phyloP scores from a whole-genome alignment of 495 filamentous ascomycete species.

The Xylaria longipes region DNA sequence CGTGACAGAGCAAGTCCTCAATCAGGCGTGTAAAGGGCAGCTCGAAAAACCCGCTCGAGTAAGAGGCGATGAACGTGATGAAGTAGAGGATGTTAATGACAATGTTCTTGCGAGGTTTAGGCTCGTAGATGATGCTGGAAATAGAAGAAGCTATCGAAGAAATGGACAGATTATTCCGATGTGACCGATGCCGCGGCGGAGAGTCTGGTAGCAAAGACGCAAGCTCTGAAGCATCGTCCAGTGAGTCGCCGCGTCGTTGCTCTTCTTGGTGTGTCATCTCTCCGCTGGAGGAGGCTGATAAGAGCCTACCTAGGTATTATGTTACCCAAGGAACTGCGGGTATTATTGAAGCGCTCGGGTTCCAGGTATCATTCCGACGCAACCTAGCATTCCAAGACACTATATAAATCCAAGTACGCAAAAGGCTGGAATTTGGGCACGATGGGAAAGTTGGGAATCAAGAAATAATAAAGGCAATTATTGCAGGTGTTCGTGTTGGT shows the following conservation, averaged over 20 bases:
- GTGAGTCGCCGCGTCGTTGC: neutral
- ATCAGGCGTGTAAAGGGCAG: constrained; percentile 35
- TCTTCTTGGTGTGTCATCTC: constrained; percentile 14
- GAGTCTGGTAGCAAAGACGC: constrained; percentile 12
- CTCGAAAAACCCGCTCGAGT: constrained; percentile 21
- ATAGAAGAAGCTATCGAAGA: constrained; percentile 27
- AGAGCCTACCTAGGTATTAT: too few species aligned
- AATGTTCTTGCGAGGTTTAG: neutral
- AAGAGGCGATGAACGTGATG: constrained; percentile 28
- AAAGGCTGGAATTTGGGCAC: neutral
- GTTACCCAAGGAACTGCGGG: neutral
- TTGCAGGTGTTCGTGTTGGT: neutral
- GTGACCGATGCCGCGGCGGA: neutral
- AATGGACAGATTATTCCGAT: constrained; percentile 7
- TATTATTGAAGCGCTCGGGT: neutral
- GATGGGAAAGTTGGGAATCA: neutral
- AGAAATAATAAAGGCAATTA: constrained; percentile 2
- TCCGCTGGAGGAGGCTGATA: neutral
- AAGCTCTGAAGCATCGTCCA: constrained; percentile 19
- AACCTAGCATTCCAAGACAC: constrained; percentile 6
- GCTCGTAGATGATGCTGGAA: constrained; percentile 28
- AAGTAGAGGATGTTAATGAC: constrained; percentile 31
- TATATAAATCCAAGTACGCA: neutral
- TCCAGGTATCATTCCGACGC: constrained; percentile 4
- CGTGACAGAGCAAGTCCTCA: constrained; percentile 43